A percentile compares a stretch with the other conserved stretches of the same genome.
Conservation (phyloP, 2,329 filamentous ascomycete genomes). For the Cercospora berteroae region DNA sequence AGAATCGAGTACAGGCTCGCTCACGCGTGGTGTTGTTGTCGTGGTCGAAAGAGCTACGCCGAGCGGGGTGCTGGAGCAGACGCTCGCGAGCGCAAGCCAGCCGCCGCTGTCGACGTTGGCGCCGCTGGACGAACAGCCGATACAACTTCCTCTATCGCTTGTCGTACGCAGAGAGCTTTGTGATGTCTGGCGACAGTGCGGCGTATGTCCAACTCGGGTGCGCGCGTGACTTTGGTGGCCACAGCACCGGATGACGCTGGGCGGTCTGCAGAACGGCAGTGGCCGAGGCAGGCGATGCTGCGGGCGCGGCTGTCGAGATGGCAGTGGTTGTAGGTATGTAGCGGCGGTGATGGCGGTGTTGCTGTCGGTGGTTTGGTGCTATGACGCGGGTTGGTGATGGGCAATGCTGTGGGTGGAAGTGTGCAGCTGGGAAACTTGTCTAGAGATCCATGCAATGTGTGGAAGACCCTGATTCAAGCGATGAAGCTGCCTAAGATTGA, state of each 20-base stretch:
- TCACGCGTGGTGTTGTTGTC: conserved; percentile 1
- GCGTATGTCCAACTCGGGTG: background rate
- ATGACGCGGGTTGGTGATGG: background rate
- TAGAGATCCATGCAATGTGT: conserved; percentile 4
- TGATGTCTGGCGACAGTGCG: background rate
- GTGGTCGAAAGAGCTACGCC: background rate
- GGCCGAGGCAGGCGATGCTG: background rate
- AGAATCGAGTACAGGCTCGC: background rate
- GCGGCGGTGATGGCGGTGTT: background rate
- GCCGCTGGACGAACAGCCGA: background rate
- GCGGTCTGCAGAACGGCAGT: background rate
- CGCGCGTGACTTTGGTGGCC: background rate
- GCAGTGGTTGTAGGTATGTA: background rate
- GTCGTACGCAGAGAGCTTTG: background rate
- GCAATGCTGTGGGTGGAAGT: conserved; percentile 3
- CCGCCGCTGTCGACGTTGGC: background rate
- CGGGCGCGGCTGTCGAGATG: background rate
- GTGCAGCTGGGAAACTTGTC: conserved; percentile 5
- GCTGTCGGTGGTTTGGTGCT: background rate
- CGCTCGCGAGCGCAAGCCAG: background rate
- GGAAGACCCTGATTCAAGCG: conserved; percentile 10
- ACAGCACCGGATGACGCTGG: background rate
- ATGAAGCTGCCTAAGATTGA: background rate
- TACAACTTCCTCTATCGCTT: background rate
- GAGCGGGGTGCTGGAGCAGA: background rate